These are phyloP conservation scores for Typha latifolia DNA, from an alignment of 176 grass and related monocot genomes.

Conservation along the genomic window DNA sequence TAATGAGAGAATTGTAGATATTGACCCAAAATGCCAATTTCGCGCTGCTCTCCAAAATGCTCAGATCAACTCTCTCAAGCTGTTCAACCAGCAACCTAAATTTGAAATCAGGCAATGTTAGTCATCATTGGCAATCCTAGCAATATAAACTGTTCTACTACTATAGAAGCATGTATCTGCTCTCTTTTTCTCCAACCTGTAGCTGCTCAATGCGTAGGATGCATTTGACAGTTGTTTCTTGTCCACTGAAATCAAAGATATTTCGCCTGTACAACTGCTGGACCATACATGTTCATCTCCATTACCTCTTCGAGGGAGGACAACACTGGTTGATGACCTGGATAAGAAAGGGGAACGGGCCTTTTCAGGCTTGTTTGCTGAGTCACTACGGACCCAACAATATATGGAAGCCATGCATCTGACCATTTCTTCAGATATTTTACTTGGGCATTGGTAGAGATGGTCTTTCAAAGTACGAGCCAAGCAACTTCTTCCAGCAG, in stretches of 20 bases:
- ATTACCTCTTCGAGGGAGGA: constrained; percentile 44
- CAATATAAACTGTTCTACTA: not conserved
- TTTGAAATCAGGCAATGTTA: not conserved
- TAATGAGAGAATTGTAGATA: constrained; percentile 91
- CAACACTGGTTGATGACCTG: constrained; percentile 66
- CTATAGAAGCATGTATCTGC: not conserved
- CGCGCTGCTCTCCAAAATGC: constrained; percentile 36
- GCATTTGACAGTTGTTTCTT: constrained; percentile 55
- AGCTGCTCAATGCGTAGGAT: constrained; percentile 60
- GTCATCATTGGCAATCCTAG: not conserved
- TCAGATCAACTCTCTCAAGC: constrained; percentile 85
- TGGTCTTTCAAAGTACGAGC: constrained; percentile 83
- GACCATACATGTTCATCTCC: constrained; percentile 37
- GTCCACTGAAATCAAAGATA: constrained; percentile 48
- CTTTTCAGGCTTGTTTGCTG: constrained; percentile 45
- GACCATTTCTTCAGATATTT: constrained; percentile 99
- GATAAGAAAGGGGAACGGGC: constrained; percentile 55
- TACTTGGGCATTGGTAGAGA: constrained; percentile 84
- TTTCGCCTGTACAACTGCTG: constrained; percentile 43
- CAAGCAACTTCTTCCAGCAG: constrained; percentile 44
- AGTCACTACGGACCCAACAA: constrained; percentile 40
- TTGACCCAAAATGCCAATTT: constrained; percentile 98
- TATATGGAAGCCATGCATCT: constrained; percentile 89
- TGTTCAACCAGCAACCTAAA: constrained; percentile 89
- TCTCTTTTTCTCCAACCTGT: constrained; percentile 39